Base-by-base conservation (phyloP, 768 basidiomycete species). In the Boletus bicolor region DNA sequence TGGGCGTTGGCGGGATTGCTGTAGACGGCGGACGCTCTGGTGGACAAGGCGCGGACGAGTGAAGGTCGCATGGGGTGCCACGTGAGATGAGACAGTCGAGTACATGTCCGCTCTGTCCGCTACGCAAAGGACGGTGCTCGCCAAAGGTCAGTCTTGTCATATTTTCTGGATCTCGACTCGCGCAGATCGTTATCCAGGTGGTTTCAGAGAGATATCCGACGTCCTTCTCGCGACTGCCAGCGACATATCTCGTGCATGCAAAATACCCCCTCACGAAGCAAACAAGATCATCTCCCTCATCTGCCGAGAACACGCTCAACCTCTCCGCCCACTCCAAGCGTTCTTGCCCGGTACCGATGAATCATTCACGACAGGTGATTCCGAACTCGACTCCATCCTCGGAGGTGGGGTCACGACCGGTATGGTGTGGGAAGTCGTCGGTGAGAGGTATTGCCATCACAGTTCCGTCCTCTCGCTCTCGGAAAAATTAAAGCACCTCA, bases 361-460 rank as follows among this genome's bases (percentile, higher is more conserved):
- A 48, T 75, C 70, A 50, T 82, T 89, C 61, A 84, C 89, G 0
- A 89, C 89, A 0, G 94, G 94, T 1, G 91, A 96, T 66, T 54
- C 67, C 2, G 64, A 73, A 19, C 75, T 98, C 15, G 93, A 98
- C 67, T 53, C 70, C 28, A 73, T 81, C 6, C 75, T 98, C 0
- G 89, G 88, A 7, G 93, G 93, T 12, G 94, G 94, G 3, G 77
- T 97, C 21, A 73, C 80, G 52, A 83, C 86, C 1, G 86, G 91
- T 2, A 86, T 86, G 81, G 59, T 98, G 3, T 95, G 91, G 83
- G 94, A 98, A 62, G 73, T 96, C 39, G 85, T 80, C 12, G 94
- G 94, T 28, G 91, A 96, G 77, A 91, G 92, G 94, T 93, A 70
- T 48, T 11, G 35, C 57, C 26, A 12, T 46, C 38, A 38, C 24